Conservation (phyloP, 495 filamentous ascomycete species). For the Xylaria acuta region DNA sequence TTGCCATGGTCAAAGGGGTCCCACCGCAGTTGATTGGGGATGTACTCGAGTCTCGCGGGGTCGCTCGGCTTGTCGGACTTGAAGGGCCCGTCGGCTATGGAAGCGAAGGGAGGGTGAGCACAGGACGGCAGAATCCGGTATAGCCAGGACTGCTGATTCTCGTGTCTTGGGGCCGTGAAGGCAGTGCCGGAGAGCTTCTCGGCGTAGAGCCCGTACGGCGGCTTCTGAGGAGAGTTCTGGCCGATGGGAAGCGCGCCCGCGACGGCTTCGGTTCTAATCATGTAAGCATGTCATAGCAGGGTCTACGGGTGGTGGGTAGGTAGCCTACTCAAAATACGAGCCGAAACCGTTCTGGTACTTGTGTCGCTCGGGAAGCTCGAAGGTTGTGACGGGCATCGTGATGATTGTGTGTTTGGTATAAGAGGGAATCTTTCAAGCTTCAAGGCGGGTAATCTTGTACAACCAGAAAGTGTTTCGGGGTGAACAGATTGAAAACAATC, state of each 20-base stretch:
- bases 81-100: conserved; percentile 41
- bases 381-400: conserved; percentile 65
- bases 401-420: not conserved
- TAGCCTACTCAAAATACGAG: conserved; percentile 65
- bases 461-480: not conserved
- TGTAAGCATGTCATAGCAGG: not conserved
- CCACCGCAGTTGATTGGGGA: conserved; percentile 92
- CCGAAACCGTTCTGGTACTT: conserved; percentile 73
- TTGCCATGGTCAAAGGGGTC: conserved; percentile 80
- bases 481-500: not conserved
- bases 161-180: conserved; percentile 87
- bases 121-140: conserved; percentile 88
- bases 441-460: not conserved
- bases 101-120: conserved; percentile 75
- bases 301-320: not conserved
- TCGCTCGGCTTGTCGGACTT: conserved; percentile 31
- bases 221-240: conserved; percentile 89
- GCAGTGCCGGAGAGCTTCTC: conserved; percentile 95
- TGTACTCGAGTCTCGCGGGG: conserved; percentile 62
- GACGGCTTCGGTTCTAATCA: conserved; percentile 53
- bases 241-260: conserved; percentile 60
- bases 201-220: conserved; percentile 81
- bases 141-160: conserved; percentile 94
- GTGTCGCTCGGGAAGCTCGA: conserved; percentile 63
- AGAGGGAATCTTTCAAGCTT: not conserved